Percentiles rank a stretch among this genome's conserved stretches.
These are phyloP conservation scores for Obelidium mucronatum DNA, from an alignment of 192 early-diverging fungal species.

Conservation along the genomic window DNA sequence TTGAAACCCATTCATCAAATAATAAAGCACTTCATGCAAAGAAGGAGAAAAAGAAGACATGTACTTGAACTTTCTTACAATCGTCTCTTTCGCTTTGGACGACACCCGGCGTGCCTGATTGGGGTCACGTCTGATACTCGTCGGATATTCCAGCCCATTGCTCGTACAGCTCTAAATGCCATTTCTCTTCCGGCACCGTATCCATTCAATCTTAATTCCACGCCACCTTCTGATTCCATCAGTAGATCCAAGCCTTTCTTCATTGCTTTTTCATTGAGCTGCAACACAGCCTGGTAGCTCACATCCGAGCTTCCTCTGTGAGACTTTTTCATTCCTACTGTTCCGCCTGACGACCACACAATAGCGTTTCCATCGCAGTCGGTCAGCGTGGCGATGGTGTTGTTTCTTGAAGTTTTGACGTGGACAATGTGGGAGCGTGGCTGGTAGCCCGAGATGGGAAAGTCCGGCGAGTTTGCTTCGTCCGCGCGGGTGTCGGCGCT, in stretches of 20 bases:
- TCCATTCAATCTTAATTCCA: constrained; percentile 86
- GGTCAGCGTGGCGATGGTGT: constrained; percentile 88
- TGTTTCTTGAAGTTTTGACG: constrained; percentile 69
- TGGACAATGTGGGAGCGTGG: constrained; percentile 42
- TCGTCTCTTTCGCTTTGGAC: constrained; percentile 87
- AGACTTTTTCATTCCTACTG: constrained; percentile 86
- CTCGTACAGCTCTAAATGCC: constrained; percentile 83
- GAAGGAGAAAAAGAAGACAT: too few relatives aligned
- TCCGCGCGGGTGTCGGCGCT: not conserved
- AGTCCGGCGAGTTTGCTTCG: not conserved
- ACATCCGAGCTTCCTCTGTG: constrained; percentile 89
- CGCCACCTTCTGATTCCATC: constrained; percentile 63
- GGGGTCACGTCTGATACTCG: constrained; percentile 90
- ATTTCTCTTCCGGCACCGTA: constrained; percentile 93
- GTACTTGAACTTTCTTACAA: constrained; percentile 58
- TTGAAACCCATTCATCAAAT: too few relatives aligned
- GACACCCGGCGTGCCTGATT: constrained; percentile 88
- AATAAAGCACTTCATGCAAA: too few relatives aligned
- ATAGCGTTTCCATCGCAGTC: constrained; percentile 73
- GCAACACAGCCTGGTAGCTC: constrained; percentile 85
- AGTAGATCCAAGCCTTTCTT: constrained; percentile 47
- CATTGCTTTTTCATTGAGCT: constrained; percentile 72
- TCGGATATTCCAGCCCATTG: constrained; percentile 78
- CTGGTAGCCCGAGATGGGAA: not conserved
- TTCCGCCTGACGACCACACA: constrained; percentile 79